Evolutionary conservation across 1,284 basidiomycete species (phyloP), one percentile per base, ranked within the genome.

Genomic region (Pseudozyma thailandica): DNA sequence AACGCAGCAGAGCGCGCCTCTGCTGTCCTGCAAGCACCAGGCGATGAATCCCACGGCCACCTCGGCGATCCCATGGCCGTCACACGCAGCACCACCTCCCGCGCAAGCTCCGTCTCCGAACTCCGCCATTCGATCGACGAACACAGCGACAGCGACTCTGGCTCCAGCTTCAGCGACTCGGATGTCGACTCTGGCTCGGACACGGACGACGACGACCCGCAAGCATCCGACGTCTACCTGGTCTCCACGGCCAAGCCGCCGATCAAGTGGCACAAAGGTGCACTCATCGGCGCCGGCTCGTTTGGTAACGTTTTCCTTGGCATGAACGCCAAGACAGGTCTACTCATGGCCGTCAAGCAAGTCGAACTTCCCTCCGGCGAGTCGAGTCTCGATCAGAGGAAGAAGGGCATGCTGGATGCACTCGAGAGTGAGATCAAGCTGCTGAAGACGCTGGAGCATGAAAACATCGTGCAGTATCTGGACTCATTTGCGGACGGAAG

Each of bases 271-370:
- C 94, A 98, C 85, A 97, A 96, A 78, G 96, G 96, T 49, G 95
- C 95, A 3, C 88, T 98, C 66, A 98, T 99, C 75, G 96, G 96
- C 55, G 91, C 93, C 21, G 96, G 96, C 1, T 82, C 79, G 9
- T 82, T 82, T 33, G 81, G 80, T 31, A 81, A 83, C 33, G 83
- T 84, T 8, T 83, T 93, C 84, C 89, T 99, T 15, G 96, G 94
- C 31, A 97, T 98, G 94, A 94, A 97, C 84, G 92, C 94, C 1
- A 88, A 91, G 33, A 92, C 89, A 46, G 96, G 96, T 27, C 86
- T 94, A 12, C 87, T 98, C 61, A 98, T 99, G 96, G 96, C 96
- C 25, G 96, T 99, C 72, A 98, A 98, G 85, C 95, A 98, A 86
- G 96, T 99, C 46, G 93, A 98, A 79, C 87, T 98, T 26, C 92